Percentiles rank a stretch among this genome's conserved stretches.
Evolutionary conservation across 331 rosid species (phyloP).

Genomic region (Pyracantha coccinea): DNA sequence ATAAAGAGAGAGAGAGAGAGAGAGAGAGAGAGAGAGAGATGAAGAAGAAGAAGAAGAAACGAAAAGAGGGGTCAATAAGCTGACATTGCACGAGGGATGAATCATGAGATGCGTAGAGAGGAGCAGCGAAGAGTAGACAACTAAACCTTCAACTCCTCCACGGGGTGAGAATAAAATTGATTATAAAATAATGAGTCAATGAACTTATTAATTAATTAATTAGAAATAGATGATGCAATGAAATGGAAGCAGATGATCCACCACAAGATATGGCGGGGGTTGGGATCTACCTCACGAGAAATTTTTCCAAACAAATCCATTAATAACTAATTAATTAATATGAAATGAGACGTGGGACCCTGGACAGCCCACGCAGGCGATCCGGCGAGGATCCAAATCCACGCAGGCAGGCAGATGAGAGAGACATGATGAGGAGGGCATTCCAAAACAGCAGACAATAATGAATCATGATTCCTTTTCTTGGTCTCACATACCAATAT

Average conservation of each 20-base stretch:
- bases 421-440: background rate
- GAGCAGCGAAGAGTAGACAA: background rate
- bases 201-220: too few relatives aligned
- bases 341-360: background rate
- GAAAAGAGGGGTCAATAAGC: slow-evolving; percentile 7
- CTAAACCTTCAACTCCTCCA: slow-evolving; percentile 6
- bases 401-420: background rate
- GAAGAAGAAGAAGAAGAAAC: slow-evolving; percentile 2
- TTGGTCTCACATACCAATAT: background rate
- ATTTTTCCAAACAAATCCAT: too few relatives aligned
- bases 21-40: background rate
- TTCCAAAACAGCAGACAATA: background rate
- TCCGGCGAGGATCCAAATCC: too few relatives aligned
- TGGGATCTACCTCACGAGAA: background rate
- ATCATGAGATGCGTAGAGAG: too few relatives aligned
- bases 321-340: too few relatives aligned
- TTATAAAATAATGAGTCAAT: background rate
- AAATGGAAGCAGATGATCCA: too few relatives aligned
- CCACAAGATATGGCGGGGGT: slow-evolving; percentile 2
- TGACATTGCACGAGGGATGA: slow-evolving; percentile 6
- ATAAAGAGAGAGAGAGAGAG: too few relatives aligned
- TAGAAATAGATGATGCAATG: too few relatives aligned
- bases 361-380: background rate
- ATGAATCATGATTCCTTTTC: background rate
- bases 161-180: background rate